Evolutionary conservation across 2,329 filamentous ascomycete genomes (phyloP), one percentile per base, ranked within the genome.

Genomic region (Aspergillus fijiensis): DNA sequence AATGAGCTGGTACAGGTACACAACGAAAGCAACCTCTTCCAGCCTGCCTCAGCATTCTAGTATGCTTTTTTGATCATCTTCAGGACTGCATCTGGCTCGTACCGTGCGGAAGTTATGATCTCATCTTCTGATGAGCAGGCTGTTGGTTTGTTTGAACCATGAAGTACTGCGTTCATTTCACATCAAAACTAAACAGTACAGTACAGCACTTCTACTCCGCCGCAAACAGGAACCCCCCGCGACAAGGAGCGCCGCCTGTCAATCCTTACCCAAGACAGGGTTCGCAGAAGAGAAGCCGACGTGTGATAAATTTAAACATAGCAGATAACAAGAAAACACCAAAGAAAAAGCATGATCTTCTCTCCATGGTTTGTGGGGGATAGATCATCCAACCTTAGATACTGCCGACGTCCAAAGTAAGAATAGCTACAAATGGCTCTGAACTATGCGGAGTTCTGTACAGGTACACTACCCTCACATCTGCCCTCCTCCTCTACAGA

Each of bases 211-310:
- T 42, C 52, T 29, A 42, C 52, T 47, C 39, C 35, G 27, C 52
- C 25, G 12, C 21, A 16, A 35, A 54, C 27, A 29, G 27, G 27
- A 29, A 29, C 7, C 51, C 19, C 31, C 51, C 35, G 39, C 19
- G 51, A 47, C 51, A 47, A 42, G 35, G 47, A 47, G 29, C 27
- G 27, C 27, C 51, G 35, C 42, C 51, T 27, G 52, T 55, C 42
- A 55, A 55, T 55, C 52, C 25, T 55, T 55, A 49, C 52, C 42
- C 19, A 55, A 55, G 52, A 31, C 42, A 49, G 48, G 27, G 21
- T 25, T 10, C 9, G 12, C 19, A 33, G 9, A 10, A 31, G 49
- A 47, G 52, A 31, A 55, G 48, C 35, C 39, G 23, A 9, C 29
- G 29, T n/a, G 11, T 19, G 49, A 50, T 29, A 29, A 16, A 29